Conservation (phyloP, 2,329 filamentous ascomycete genomes). For the Aspergillus brasiliensis region DNA sequence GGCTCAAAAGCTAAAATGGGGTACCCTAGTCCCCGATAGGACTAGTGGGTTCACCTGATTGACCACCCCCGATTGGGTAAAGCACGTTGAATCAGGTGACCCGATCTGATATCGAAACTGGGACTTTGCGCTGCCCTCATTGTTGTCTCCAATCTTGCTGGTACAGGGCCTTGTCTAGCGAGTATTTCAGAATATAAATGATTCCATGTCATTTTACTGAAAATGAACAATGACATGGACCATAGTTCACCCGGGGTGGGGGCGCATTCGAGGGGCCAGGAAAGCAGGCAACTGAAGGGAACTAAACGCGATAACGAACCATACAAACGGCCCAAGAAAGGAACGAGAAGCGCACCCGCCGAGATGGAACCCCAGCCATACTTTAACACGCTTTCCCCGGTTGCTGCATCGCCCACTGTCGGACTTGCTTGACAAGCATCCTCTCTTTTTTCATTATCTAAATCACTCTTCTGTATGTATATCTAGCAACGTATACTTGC, state of each 20-base stretch:
- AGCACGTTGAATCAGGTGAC: conserved; percentile 21
- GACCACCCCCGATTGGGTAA: conserved; percentile 13
- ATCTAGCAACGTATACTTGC: not conserved
- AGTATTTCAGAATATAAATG: not conserved
- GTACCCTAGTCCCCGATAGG: conserved; percentile 18
- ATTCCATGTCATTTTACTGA: not conserved
- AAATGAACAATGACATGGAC: too few species aligned
- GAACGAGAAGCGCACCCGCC: not conserved
- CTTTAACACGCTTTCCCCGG: not conserved
- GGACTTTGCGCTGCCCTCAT: not conserved
- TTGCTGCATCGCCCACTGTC: not conserved
- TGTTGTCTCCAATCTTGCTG: not conserved
- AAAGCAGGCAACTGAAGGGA: not conserved
- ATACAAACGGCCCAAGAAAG: not conserved
- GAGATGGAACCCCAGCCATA: not conserved
- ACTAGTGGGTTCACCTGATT: conserved; percentile 25
- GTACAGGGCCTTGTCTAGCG: not conserved
- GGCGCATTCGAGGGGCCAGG: not conserved
- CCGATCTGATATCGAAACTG: conserved; percentile 9
- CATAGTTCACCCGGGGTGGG: not conserved
- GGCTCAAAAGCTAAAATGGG: conserved; percentile 43
- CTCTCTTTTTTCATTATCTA: too few species aligned
- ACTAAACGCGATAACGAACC: conserved; percentile 3
- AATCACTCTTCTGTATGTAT: too few species aligned
- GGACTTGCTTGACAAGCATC: not conserved